A percentile compares a stretch with the other conserved stretches of the same genome.
phyloP scores from a whole-genome alignment of 805 yeast species.

The Candida jianshihensis region DNA sequence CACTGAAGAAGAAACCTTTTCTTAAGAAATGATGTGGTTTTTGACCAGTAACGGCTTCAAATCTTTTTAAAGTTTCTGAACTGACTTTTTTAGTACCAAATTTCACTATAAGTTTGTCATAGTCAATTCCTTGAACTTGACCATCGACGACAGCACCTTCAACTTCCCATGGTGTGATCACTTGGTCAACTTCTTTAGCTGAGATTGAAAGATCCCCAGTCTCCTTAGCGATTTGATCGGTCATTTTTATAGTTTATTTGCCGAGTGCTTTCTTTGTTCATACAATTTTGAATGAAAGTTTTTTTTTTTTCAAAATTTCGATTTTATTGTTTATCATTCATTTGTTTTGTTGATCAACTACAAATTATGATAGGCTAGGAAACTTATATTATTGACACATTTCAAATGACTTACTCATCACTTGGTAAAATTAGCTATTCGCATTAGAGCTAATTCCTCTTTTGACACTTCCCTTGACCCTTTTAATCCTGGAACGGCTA shows the following conservation, averaged over 20 bases:
- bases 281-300: background rate
- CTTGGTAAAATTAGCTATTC: too few species aligned
- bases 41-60: conserved; percentile 77
- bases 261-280: too few species aligned
- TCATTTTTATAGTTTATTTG: too few species aligned
- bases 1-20: conserved; percentile 89
- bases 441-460: too few species aligned
- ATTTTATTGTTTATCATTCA: too few species aligned
- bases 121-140: conserved; percentile 82
- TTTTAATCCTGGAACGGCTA: too few species aligned
- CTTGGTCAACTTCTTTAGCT: conserved; percentile 12
- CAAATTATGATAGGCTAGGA: too few species aligned
- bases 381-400: too few species aligned
- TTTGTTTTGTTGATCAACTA: too few species aligned
- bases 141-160: conserved; percentile 98
- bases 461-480: too few species aligned
- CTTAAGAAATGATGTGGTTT: conserved; percentile 86
- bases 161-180: conserved; percentile 95
- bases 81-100: conserved; percentile 80
- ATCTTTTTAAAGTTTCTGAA: conserved; percentile 66
- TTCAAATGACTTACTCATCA: too few species aligned
- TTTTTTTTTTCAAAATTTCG: background rate
- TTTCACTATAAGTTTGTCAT: conserved; percentile 76
- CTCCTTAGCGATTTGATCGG: conserved; percentile 8
- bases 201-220: conserved; percentile 6